These are phyloP conservation scores for Sphaerulina musiva DNA, from an alignment of 2,329 filamentous ascomycete species.

Conservation along the genomic window DNA sequence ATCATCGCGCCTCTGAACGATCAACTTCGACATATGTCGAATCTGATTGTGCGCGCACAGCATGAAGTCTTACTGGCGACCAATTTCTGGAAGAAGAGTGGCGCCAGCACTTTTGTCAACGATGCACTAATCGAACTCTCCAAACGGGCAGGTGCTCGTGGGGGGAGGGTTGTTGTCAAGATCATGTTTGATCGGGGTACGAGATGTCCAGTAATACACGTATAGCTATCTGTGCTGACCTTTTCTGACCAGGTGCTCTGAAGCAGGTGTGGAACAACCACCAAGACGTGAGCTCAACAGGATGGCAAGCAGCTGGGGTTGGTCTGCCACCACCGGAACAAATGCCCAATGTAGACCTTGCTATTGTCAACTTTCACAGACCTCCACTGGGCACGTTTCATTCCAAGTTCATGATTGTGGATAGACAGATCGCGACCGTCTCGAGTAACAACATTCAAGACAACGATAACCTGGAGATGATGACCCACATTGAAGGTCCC, in stretches of 20 bases:
- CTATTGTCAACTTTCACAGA: slow-evolving; percentile 67
- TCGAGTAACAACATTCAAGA: slow-evolving; percentile 70
- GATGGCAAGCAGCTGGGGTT: slow-evolving; percentile 52
- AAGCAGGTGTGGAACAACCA: slow-evolving; percentile 54
- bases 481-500: slow-evolving; percentile 66
- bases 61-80: slow-evolving; percentile 68
- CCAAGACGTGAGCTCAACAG: slow-evolving; percentile 51
- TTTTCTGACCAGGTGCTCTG: not conserved
- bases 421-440: slow-evolving; percentile 61
- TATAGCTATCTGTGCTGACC: not conserved
- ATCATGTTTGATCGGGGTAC: slow-evolving; percentile 69
- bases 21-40: slow-evolving; percentile 66
- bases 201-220: not conserved
- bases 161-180: slow-evolving; percentile 58
- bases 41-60: slow-evolving; percentile 66
- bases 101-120: slow-evolving; percentile 61
- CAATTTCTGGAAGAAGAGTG: slow-evolving; percentile 67
- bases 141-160: slow-evolving; percentile 53
- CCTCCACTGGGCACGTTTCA: slow-evolving; percentile 69
- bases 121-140: slow-evolving; percentile 65
- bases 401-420: slow-evolving; percentile 70
- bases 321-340: slow-evolving; percentile 57
- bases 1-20: slow-evolving; percentile 65
- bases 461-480: slow-evolving; percentile 74
- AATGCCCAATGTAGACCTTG: slow-evolving; percentile 63